Evolutionary conservation across 208 protist species (phyloP).

Genomic region (Wallacemonas sp.): DNA sequence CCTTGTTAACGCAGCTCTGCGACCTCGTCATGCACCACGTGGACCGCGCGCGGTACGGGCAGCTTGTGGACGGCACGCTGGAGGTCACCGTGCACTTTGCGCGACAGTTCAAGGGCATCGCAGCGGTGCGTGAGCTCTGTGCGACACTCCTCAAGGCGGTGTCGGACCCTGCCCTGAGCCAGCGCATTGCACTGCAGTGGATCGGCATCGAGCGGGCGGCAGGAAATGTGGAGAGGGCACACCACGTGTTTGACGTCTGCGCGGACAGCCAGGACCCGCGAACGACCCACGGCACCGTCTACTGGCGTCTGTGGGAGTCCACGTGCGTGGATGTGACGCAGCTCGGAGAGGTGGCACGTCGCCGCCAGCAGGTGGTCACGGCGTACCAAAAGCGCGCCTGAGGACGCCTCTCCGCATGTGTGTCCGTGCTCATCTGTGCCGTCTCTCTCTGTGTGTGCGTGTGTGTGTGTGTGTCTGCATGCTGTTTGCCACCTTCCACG

Average conservation of each 20-base stretch:
- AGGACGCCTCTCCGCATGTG: neutral
- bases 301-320: conserved; percentile 80
- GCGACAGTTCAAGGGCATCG: conserved; percentile 43
- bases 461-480: too few species aligned
- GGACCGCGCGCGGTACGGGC: conserved; percentile 20
- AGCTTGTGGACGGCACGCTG: conserved; percentile 45
- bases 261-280: conserved; percentile 69
- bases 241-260: conserved; percentile 69
- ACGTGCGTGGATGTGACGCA: conserved; percentile 58
- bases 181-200: conserved; percentile 78
- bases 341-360: conserved; percentile 66
- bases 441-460: too few species aligned
- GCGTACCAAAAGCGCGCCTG: conserved; percentile 28
- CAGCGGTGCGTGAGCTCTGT: conserved; percentile 44
- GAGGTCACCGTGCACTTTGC: conserved; percentile 58
- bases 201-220: conserved; percentile 70
- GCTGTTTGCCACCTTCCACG: too few species aligned
- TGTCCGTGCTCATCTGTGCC: too few species aligned
- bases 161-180: conserved; percentile 40
- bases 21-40: conserved; percentile 27
- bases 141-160: conserved; percentile 36
- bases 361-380: conserved; percentile 59
- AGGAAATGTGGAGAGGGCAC: conserved; percentile 47
- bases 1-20: conserved; percentile 35
- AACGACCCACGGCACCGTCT: conserved; percentile 50